These are phyloP conservation scores for Psilocybe tampanensis DNA, from an alignment of 768 basidiomycete genomes.

Conservation along the genomic window DNA sequence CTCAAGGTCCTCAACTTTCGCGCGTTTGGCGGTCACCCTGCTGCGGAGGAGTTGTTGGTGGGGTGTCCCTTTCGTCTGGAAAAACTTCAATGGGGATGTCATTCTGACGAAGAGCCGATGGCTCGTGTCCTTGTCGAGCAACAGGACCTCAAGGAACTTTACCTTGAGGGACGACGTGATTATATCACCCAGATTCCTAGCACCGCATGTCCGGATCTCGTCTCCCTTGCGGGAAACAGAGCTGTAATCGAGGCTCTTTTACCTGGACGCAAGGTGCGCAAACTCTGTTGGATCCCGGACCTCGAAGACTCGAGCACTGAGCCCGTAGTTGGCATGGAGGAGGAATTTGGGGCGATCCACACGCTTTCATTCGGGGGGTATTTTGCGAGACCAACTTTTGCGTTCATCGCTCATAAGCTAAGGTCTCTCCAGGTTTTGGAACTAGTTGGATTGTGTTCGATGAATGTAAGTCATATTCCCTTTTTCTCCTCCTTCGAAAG, in stretches of 20 bases:
- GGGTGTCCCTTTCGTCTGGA: not conserved
- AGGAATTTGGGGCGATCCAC: not conserved
- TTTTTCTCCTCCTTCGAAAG: not conserved
- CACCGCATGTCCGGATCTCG: slow-evolving; percentile 1
- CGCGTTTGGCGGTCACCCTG: not conserved
- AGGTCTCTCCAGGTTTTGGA: not conserved
- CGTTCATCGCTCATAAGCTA: not conserved
- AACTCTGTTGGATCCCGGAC: not conserved
- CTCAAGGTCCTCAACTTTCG: not conserved
- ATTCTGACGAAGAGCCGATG: slow-evolving; percentile 3
- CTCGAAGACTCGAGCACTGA: not conserved
- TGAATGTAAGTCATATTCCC: not conserved
- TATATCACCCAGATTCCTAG: not conserved
- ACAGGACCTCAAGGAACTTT: not conserved
- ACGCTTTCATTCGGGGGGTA: slow-evolving; percentile 1
- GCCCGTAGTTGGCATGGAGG: not conserved
- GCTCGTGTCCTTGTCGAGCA: not conserved
- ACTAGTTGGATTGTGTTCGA: not conserved
- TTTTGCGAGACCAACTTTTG: not conserved
- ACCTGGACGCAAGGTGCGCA: not conserved
- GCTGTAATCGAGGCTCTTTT: not conserved
- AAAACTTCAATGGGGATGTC: not conserved
- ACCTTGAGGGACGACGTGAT: not conserved
- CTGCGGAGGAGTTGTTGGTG: not conserved
- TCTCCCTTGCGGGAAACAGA: not conserved